phyloP scores from a whole-genome alignment of 2,329 filamentous ascomycete genomes.

The Colletotrichum truncatum region DNA sequence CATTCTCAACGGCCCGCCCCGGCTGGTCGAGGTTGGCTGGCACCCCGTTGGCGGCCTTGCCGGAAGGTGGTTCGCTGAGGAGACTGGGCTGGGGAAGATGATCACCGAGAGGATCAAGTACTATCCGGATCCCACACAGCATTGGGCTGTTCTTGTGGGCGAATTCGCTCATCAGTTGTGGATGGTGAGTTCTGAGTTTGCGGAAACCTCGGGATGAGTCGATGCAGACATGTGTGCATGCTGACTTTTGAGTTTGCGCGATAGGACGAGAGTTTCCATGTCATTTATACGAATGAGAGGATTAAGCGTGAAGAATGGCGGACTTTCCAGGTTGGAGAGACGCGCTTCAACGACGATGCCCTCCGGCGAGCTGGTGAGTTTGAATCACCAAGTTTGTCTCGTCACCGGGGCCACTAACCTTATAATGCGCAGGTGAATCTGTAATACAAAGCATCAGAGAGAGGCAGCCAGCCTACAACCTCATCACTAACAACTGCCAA shows the following conservation, averaged over 20 bases:
- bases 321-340: slow-evolving; percentile 60
- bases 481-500: slow-evolving; percentile 70
- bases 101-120: slow-evolving; percentile 63
- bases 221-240: background rate
- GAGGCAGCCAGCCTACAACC: slow-evolving; percentile 60
- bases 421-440: slow-evolving; percentile 54
- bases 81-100: slow-evolving; percentile 62
- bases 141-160: slow-evolving; percentile 67
- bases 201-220: background rate
- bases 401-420: accelerated
- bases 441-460: slow-evolving; percentile 61
- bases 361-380: slow-evolving; percentile 55
- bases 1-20: slow-evolving; percentile 43
- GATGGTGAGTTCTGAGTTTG: slow-evolving; percentile 54
- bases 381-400: background rate
- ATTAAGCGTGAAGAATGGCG: slow-evolving; percentile 57
- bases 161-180: slow-evolving; percentile 66
- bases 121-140: slow-evolving; percentile 68
- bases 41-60: slow-evolving; percentile 65
- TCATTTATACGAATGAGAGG: slow-evolving; percentile 64
- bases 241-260: background rate
- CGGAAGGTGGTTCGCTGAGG: slow-evolving; percentile 67
- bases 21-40: slow-evolving; percentile 64
- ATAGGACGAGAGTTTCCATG: slow-evolving; percentile 62
- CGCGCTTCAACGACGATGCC: slow-evolving; percentile 64